Percentiles rank a stretch among this genome's conserved stretches.
Evolutionary conservation across 768 basidiomycete genomes (phyloP).

Genomic region (Tylopilus felleus): DNA sequence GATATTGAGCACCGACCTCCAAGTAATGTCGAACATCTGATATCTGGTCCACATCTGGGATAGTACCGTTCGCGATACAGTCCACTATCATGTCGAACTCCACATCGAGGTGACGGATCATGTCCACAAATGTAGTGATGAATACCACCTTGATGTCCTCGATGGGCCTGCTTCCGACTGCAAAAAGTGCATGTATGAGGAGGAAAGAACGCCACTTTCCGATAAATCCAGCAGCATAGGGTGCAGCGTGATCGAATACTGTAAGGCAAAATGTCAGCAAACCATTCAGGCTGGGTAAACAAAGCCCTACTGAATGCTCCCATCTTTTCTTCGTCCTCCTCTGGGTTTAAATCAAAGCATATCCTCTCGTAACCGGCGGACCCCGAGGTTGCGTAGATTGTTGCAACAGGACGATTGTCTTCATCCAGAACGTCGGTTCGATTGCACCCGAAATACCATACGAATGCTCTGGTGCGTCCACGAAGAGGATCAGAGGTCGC

Average conservation of each 20-base stretch:
- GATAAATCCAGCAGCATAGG: conserved; percentile 4
- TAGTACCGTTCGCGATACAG: background rate
- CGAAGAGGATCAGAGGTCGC: background rate
- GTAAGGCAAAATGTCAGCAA: background rate
- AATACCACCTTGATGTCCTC: background rate
- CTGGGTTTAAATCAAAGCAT: background rate
- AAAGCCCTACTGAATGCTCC: conserved; percentile 2
- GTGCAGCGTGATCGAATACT: conserved; percentile 9
- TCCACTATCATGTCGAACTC: background rate
- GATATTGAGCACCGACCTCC: background rate
- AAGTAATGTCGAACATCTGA: conserved; percentile 5
- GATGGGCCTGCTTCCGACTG: conserved; percentile 2
- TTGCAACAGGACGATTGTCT: background rate
- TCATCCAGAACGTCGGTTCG: background rate
- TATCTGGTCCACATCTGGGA: background rate
- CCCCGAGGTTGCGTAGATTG: background rate
- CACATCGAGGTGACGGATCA: background rate
- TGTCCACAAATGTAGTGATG: background rate
- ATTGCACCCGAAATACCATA: background rate
- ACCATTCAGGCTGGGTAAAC: too few relatives aligned
- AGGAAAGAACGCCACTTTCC: conserved; percentile 14
- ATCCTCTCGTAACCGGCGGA: background rate
- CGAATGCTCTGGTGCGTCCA: background rate
- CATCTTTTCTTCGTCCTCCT: conserved; percentile 6
- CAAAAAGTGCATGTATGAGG: conserved; percentile 9